A percentile compares a stretch with the other conserved stretches of the same genome.
phyloP scores from a whole-genome alignment of 805 yeast genomes.

The Sungouiozyma intestinalis region DNA sequence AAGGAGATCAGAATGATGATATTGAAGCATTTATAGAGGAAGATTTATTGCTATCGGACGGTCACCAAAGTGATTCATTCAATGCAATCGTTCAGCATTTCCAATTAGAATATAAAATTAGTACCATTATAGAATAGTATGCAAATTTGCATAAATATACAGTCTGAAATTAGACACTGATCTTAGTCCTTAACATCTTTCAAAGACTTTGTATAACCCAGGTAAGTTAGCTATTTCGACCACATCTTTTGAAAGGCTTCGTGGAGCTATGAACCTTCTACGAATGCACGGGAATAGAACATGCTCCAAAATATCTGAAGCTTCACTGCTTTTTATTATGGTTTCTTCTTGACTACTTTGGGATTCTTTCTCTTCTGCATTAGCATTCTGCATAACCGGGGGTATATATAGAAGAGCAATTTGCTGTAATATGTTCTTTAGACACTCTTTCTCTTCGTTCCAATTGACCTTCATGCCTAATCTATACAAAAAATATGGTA shows the following conservation, averaged over 20 bases:
- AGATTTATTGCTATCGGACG: constrained; percentile 1
- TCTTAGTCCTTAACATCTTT: constrained; percentile 50
- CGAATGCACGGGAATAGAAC: constrained; percentile 57
- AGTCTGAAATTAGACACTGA: neutral
- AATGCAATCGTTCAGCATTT: constrained; percentile 13
- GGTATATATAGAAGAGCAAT: constrained; percentile 70
- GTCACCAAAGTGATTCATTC: constrained; percentile 8
- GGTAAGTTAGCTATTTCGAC: constrained; percentile 87
- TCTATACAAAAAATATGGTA: constrained; percentile 57
- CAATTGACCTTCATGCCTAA: constrained; percentile 53
- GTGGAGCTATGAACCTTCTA: constrained; percentile 54
- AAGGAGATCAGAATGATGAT: constrained; percentile 1
- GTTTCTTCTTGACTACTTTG: constrained; percentile 20
- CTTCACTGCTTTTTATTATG: constrained; percentile 21
- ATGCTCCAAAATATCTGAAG: constrained; percentile 40
- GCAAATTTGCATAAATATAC: constrained; percentile 1
- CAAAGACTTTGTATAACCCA: constrained; percentile 84
- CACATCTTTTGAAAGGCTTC: constrained; percentile 39
- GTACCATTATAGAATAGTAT: constrained; percentile 4
- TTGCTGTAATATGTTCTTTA: constrained; percentile 54
- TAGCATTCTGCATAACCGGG: constrained; percentile 29
- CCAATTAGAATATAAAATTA: constrained; percentile 13
- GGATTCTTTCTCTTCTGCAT: constrained; percentile 1
- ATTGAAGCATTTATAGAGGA: constrained; percentile 3
- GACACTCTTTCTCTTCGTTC: constrained; percentile 57